Percentiles rank a stretch among this genome's conserved stretches.
Conservation (phyloP, 164 flowering plant genomes). For the Chimonanthus salicifolius region DNA sequence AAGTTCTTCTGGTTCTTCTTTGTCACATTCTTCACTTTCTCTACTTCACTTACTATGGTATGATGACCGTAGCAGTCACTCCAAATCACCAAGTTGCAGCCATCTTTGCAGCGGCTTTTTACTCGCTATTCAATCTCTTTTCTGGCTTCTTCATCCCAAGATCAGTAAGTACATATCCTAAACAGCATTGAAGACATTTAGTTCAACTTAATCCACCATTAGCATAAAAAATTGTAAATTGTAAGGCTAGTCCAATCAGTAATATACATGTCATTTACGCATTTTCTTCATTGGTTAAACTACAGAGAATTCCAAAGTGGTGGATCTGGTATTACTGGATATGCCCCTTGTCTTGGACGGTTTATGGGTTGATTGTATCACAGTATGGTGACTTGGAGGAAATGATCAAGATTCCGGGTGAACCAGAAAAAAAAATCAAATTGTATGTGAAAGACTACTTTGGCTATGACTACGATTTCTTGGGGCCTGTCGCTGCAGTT, state of each 20-base stretch:
- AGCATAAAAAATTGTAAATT: not conserved
- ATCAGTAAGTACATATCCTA: constrained; percentile 39
- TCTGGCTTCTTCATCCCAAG: constrained; percentile 84
- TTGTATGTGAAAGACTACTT: constrained; percentile 43
- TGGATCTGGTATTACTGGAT: constrained; percentile 96
- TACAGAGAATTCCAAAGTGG: constrained; percentile 85
- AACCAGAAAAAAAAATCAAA: constrained; percentile 17
- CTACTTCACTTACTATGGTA: constrained; percentile 51
- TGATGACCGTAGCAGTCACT: constrained; percentile 51
- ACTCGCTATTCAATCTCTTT: constrained; percentile 70
- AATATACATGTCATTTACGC: not conserved
- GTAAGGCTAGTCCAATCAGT: not conserved
- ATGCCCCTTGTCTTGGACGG: constrained; percentile 90
- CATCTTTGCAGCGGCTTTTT: constrained; percentile 68
- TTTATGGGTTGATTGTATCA: constrained; percentile 67
- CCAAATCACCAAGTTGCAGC: constrained; percentile 46
- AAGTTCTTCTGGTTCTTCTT: constrained; percentile 49
- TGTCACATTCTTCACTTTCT: constrained; percentile 37
- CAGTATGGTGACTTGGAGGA: constrained; percentile 62
- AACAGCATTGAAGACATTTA: not conserved
- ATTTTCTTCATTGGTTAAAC: not conserved
- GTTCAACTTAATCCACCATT: not conserved
- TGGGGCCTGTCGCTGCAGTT: constrained; percentile 73
- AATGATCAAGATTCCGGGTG: constrained; percentile 40
- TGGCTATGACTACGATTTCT: constrained; percentile 58